Percentiles rank a stretch among this genome's conserved stretches.
phyloP scores from a whole-genome alignment of 2,329 filamentous ascomycete species.

The Akanthomyces muscarius region DNA sequence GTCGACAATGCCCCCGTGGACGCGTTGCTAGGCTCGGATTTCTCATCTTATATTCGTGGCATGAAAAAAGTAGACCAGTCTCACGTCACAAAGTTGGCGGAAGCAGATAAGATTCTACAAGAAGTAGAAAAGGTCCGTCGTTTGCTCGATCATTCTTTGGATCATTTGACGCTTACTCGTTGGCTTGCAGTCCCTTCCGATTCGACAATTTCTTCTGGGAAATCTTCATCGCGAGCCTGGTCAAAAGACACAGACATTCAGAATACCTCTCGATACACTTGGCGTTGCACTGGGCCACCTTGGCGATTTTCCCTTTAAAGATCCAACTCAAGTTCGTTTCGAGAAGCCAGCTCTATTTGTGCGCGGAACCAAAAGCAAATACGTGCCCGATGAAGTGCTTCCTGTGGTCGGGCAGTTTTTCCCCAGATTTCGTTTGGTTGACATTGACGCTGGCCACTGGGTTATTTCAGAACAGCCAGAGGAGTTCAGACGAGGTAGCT shows the following conservation, averaged over 20 bases:
- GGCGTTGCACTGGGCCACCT: slow-evolving; percentile 66
- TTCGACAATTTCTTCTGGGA: slow-evolving; percentile 88
- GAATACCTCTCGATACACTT: slow-evolving; percentile 72
- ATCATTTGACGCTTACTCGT: not conserved
- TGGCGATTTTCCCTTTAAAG: slow-evolving; percentile 83
- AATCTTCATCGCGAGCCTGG: slow-evolving; percentile 63
- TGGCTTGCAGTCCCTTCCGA: slow-evolving; percentile 54
- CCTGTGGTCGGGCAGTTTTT: slow-evolving; percentile 81
- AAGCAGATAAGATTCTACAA: slow-evolving; percentile 75
- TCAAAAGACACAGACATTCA: slow-evolving; percentile 62
- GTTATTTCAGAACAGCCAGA: slow-evolving; percentile 84
- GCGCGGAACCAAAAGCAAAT: slow-evolving; percentile 70
- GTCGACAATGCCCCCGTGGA: slow-evolving; percentile 93
- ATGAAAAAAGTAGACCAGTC: slow-evolving; percentile 78
- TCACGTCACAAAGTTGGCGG: slow-evolving; percentile 62
- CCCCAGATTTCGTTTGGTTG: slow-evolving; percentile 66
- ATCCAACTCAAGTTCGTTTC: slow-evolving; percentile 65
- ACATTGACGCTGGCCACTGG: slow-evolving; percentile 82
- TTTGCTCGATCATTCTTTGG: not conserved
- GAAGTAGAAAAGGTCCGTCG: slow-evolving; percentile 63
- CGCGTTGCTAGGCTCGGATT: slow-evolving; percentile 67
- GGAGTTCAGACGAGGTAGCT: slow-evolving; percentile 66
- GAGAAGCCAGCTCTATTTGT: slow-evolving; percentile 78
- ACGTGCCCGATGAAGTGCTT: slow-evolving; percentile 75
- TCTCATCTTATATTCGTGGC: slow-evolving; percentile 73